Conservation (phyloP, 2,329 filamentous ascomycete species). For the Exophiala bonariae region DNA sequence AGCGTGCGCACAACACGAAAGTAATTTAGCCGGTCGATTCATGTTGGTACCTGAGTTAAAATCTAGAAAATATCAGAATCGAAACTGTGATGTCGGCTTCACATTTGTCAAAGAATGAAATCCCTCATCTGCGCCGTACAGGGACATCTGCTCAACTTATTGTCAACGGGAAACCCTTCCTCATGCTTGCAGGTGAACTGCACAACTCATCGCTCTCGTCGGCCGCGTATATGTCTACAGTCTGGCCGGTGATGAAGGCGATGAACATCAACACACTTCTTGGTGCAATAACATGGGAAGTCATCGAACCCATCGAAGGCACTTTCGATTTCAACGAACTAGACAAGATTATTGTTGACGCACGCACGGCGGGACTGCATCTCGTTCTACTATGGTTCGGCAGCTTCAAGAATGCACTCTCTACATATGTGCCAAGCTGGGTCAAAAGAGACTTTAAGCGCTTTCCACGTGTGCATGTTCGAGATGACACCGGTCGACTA, state of each 20-base stretch:
- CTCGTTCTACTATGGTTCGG: conserved; percentile 48
- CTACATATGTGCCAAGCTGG: conserved; percentile 42
- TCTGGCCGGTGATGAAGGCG: conserved; percentile 44
- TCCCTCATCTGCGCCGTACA: neutral
- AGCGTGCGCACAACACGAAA: too few relatives aligned
- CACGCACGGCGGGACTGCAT: conserved; percentile 38
- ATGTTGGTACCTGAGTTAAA: too few relatives aligned
- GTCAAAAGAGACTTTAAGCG: conserved; percentile 33
- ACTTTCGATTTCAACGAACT: conserved; percentile 45
- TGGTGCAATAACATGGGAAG: conserved; percentile 48
- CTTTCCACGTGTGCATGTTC: neutral
- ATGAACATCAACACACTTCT: conserved; percentile 48
- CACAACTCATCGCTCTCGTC: conserved; percentile 51
- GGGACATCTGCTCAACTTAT: conserved; percentile 37
- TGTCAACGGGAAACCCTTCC: conserved; percentile 46
- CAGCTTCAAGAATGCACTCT: conserved; percentile 47
- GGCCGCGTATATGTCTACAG: conserved; percentile 44
- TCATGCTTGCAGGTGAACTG: conserved; percentile 47
- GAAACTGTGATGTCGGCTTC: too few relatives aligned
- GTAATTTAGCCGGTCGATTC: too few relatives aligned
- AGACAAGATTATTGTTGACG: conserved; percentile 40
- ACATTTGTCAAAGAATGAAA: too few relatives aligned
- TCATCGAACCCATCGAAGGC: conserved; percentile 47
- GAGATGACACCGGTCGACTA: conserved; percentile 8
- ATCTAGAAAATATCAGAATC: too few relatives aligned